Percentiles rank a stretch among this genome's conserved stretches.
Conservation (phyloP, 192 early-diverging fungal species). For the Phycomyces nitens region DNA sequence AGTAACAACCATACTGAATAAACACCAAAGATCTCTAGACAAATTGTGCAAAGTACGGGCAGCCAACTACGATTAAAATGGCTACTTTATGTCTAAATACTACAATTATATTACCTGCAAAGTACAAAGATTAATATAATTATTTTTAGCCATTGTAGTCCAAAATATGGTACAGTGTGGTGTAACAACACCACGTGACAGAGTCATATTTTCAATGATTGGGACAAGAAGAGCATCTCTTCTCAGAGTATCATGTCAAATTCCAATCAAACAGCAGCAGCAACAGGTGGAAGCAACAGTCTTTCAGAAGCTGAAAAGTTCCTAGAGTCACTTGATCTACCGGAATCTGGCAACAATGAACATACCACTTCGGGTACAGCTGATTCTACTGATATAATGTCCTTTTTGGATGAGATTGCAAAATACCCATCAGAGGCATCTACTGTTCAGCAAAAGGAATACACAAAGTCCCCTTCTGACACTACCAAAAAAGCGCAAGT, state of each 20-base stretch:
- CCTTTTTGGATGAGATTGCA: slow-evolving; percentile 34
- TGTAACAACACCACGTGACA: too few relatives aligned
- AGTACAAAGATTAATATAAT: too few relatives aligned
- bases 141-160: too few relatives aligned
- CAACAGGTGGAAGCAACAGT: slow-evolving; percentile 10
- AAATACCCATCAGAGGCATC: slow-evolving; percentile 17
- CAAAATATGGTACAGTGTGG: too few relatives aligned
- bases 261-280: background rate
- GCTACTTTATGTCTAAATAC: too few relatives aligned
- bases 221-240: background rate
- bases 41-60: too few relatives aligned
- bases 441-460: background rate
- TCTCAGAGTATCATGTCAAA: background rate
- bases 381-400: slow-evolving; percentile 35
- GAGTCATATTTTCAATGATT: too few relatives aligned
- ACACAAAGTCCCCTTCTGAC: background rate
- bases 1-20: too few relatives aligned
- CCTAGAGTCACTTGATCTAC: slow-evolving; percentile 33
- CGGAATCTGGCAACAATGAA: background rate
- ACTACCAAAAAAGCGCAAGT: background rate
- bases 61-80: too few relatives aligned
- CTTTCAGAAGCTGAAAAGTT: slow-evolving; percentile 38
- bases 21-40: too few relatives aligned
- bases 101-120: too few relatives aligned
- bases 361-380: slow-evolving; percentile 1